A percentile compares a stretch with the other conserved stretches of the same genome.
Conservation (phyloP, 306 rosid genomes). For the Calophaca sinica region DNA sequence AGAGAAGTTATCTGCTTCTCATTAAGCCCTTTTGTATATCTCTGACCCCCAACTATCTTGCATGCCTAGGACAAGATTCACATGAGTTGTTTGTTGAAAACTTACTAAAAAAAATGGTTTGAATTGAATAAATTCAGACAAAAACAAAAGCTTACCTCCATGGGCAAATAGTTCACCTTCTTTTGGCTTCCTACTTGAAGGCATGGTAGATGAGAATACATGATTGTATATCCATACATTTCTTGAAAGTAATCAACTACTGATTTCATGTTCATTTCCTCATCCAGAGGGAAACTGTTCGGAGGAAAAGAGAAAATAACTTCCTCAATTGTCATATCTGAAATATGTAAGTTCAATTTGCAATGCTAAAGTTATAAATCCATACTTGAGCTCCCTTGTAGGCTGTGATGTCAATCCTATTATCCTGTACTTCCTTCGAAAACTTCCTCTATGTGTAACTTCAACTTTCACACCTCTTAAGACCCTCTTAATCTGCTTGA, state of each 20-base stretch:
- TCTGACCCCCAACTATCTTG: slow-evolving; percentile 54
- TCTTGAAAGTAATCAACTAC: slow-evolving; percentile 63
- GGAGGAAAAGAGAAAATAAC: slow-evolving; percentile 27
- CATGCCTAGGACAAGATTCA: slow-evolving; percentile 51
- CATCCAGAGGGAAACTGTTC: slow-evolving; percentile 60
- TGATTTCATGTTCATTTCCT: slow-evolving; percentile 63
- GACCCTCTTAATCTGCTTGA: slow-evolving; percentile 60
- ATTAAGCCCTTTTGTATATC: slow-evolving; percentile 51
- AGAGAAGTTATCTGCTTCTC: slow-evolving; percentile 59
- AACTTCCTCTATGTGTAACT: slow-evolving; percentile 59
- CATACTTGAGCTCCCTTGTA: slow-evolving; percentile 61
- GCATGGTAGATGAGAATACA: slow-evolving; percentile 55
- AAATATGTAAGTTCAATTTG: background rate
- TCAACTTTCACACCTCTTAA: slow-evolving; percentile 63
- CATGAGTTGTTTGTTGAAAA: background rate
- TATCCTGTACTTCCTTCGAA: slow-evolving; percentile 63
- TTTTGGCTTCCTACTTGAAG: slow-evolving; percentile 56
- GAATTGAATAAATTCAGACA: slow-evolving; percentile 11
- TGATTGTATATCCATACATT: slow-evolving; percentile 54
- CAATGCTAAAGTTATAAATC: slow-evolving; percentile 9
- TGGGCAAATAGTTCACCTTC: slow-evolving; percentile 57
- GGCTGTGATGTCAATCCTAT: slow-evolving; percentile 64
- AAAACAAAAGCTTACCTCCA: slow-evolving; percentile 51
- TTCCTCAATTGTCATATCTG: background rate
- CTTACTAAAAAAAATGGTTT: background rate